Base-by-base conservation (phyloP, 2,329 filamentous ascomycete species). In the Monascus ruber region DNA sequence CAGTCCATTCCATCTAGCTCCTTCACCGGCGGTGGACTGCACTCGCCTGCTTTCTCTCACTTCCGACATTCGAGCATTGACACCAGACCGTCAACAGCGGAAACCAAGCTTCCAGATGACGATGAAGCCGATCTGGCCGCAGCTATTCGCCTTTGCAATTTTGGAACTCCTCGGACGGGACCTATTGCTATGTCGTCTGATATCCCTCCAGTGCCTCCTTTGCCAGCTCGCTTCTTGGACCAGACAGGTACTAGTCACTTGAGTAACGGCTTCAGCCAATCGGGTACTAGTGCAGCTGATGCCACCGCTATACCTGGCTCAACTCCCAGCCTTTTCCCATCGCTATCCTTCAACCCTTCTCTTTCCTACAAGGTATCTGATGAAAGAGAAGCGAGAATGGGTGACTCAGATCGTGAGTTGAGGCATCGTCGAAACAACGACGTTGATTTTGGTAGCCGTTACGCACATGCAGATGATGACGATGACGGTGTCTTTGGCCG, bases 401-500 rank as follows among this genome's bases (percentile, higher is more conserved):
- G 80, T 48, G 77, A 77, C 37, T 76, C 74, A 73, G 60, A 69
- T 34, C 54, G 52, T 32, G 49, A 56, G 42, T 52, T 50, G 26
- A 53, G 60, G 37, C 56, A 63, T 40, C 38, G 42, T 36, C 34
- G 47, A 42, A 46, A 73, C 47, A 70, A 85, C 39, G 77, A 81
- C 50, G 79, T 83, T 44, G 76, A 80, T 42, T 78, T 79, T 53
- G 70, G 71, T 44, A 66, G 68, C 50, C 71, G 67, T 24, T 48
- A 76, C 40, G 75, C 76, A 37, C 76, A 82, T 45, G 82, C 79
- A 60, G 85, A 93, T 52, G 88, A 94, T 52, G 87, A 94, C 46
- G 89, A 96, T 49, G 88, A 95, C 49, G 88, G 88, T 56, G 83
- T 96, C 53, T 98, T 98, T 69, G 88, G 88, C 41, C 78, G 79